These are phyloP conservation scores for Flaveria ramosissima DNA, from an alignment of 129 eudicot species.

Conservation along the genomic window DNA sequence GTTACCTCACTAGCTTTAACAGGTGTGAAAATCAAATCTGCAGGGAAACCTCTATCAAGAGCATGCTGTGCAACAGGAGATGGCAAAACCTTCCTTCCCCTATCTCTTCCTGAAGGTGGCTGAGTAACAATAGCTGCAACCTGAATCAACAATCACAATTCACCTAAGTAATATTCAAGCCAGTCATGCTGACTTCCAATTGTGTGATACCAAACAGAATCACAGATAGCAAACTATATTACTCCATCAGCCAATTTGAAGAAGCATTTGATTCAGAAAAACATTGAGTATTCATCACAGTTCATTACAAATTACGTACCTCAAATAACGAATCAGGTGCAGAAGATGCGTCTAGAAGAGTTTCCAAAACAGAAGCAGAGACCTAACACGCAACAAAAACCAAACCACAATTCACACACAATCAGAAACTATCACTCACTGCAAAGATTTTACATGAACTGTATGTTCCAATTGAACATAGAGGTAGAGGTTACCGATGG, in stretches of 20 bases:
- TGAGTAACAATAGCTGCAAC: conserved; percentile 93
- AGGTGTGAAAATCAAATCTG: conserved; percentile 83
- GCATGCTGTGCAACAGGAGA: conserved; percentile 97
- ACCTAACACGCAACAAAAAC: conserved; percentile 44
- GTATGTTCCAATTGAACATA: background rate
- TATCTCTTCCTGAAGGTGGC: conserved; percentile 83
- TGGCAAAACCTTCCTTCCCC: conserved; percentile 87
- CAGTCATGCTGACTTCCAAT: background rate
- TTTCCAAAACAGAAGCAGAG: conserved; percentile 80
- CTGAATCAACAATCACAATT: conserved; percentile 36
- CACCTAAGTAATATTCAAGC: background rate
- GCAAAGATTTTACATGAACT: background rate
- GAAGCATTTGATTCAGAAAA: no score
- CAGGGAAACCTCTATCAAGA: conserved; percentile 77
- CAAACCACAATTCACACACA: background rate
- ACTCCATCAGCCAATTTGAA: background rate
- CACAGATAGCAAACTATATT: background rate
- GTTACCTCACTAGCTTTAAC: conserved; percentile 81
- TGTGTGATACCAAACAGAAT: background rate
- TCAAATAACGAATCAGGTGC: conserved; percentile 64
- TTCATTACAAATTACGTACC: conserved; percentile 39
- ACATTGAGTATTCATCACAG: background rate
- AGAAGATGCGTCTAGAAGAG: conserved; percentile 67
- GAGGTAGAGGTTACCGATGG: conserved; percentile 52
- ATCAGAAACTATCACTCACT: conserved; percentile 4